phyloP scores from a whole-genome alignment of 306 rosid species.

The Gastrolobium bilobum region DNA sequence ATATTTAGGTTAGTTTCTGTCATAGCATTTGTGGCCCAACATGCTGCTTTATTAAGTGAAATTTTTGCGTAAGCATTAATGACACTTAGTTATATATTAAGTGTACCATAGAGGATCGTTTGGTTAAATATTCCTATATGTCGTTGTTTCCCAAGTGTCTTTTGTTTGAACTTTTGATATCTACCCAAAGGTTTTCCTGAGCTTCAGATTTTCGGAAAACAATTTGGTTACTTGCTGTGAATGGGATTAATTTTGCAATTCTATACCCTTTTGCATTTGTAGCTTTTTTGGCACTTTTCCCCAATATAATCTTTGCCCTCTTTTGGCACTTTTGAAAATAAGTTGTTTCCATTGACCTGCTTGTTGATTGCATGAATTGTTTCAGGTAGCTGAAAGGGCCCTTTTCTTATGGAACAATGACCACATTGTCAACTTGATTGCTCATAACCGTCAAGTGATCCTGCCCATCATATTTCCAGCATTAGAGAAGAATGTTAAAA shows the following conservation, averaged over 20 bases:
- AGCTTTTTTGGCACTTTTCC: neutral
- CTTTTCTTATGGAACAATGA: slow-evolving; percentile 98
- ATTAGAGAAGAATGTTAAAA: slow-evolving; percentile 73
- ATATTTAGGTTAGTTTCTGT: neutral
- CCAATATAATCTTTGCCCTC: neutral
- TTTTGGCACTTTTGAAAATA: slow-evolving; percentile 25
- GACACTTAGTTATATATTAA: neutral
- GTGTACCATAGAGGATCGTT: neutral
- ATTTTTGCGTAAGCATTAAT: neutral
- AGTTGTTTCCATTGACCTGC: slow-evolving; percentile 22
- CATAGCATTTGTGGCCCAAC: neutral
- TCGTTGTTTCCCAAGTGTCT: neutral
- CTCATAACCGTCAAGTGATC: slow-evolving; percentile 82
- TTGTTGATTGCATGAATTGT: slow-evolving; percentile 28
- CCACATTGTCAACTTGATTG: slow-evolving; percentile 79
- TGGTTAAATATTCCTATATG: neutral
- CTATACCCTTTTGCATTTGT: slow-evolving; percentile 12
- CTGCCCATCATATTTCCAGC: slow-evolving; percentile 84
- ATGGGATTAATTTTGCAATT: slow-evolving; percentile 5
- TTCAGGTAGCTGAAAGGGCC: slow-evolving; percentile 97
- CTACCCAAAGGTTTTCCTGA: neutral
- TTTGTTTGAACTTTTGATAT: neutral
- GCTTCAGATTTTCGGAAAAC: neutral
- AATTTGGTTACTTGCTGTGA: slow-evolving; percentile 7
- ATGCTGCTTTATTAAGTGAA: neutral